These are phyloP conservation scores for Acanthamoeba royreba DNA, from an alignment of 208 protist species.

Conservation along the genomic window DNA sequence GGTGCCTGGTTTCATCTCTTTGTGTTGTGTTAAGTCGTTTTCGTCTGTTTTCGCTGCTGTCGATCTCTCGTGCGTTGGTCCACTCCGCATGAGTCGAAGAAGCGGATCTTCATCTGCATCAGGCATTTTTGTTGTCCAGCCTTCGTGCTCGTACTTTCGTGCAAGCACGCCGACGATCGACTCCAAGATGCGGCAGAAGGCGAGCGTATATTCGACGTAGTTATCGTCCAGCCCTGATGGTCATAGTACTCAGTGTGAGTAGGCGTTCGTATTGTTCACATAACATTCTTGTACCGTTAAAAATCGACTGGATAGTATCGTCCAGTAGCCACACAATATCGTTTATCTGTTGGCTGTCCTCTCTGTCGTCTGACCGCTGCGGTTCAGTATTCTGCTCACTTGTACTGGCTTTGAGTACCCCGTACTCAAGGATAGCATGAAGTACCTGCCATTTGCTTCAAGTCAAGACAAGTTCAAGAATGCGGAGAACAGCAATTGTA, in stretches of 20 bases:
- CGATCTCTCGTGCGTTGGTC: not conserved
- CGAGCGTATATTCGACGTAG: not conserved
- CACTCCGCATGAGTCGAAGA: not conserved
- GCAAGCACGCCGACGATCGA: slow-evolving; percentile 3
- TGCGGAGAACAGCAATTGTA: too few relatives aligned
- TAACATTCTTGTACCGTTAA: not conserved
- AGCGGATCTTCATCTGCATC: not conserved
- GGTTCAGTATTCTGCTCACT: not conserved
- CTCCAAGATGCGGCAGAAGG: not conserved
- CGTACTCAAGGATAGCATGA: not conserved
- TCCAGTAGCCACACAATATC: slow-evolving; percentile 39
- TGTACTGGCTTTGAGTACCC: not conserved
- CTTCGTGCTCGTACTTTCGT: slow-evolving; percentile 2
- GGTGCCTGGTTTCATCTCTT: not conserved
- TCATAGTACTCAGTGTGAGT: not conserved
- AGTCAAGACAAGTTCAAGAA: too few relatives aligned
- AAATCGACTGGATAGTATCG: not conserved
- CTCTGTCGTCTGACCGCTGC: not conserved
- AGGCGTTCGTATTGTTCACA: not conserved
- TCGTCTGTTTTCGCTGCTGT: not conserved
- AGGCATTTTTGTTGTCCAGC: not conserved
- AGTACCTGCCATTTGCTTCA: too few relatives aligned
- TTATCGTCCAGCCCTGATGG: not conserved
- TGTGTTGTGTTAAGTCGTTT: not conserved
- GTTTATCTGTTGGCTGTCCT: not conserved